A percentile compares a stretch with the other conserved stretches of the same genome.
Conservation (phyloP, 805 yeast genomes). For the Scheffersomyces spartinae region DNA sequence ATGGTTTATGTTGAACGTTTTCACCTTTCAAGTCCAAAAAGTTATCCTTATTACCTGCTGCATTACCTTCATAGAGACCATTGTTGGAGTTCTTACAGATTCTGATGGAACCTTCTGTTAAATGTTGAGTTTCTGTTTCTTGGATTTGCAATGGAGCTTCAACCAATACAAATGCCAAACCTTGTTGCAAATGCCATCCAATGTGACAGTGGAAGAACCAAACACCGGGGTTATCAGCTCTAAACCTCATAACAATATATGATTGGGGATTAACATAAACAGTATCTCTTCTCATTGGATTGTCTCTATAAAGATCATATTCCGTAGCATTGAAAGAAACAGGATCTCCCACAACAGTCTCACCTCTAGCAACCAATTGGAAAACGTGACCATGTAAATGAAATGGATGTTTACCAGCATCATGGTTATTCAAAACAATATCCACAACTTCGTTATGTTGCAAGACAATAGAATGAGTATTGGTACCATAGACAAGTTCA, state of each 20-base stretch:
- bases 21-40: slow-evolving; percentile 63
- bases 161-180: slow-evolving; percentile 67
- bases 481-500: slow-evolving; percentile 58
- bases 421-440: slow-evolving; percentile 73
- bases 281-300: slow-evolving; percentile 80
- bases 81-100: too few relatives aligned
- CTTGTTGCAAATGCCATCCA: slow-evolving; percentile 97
- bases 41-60: slow-evolving; percentile 68
- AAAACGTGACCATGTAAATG: slow-evolving; percentile 91
- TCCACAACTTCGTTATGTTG: slow-evolving; percentile 61
- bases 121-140: slow-evolving; percentile 32
- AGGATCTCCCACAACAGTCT: slow-evolving; percentile 44
- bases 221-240: slow-evolving; percentile 93
- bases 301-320: slow-evolving; percentile 45
- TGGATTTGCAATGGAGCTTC: slow-evolving; percentile 77
- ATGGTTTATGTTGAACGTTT: slow-evolving; percentile 49
- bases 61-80: slow-evolving; percentile 87
- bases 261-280: slow-evolving; percentile 74
- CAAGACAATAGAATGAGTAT: slow-evolving; percentile 66
- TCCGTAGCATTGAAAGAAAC: slow-evolving; percentile 43
- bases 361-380: slow-evolving; percentile 72
- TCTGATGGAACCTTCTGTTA: slow-evolving; percentile 49
- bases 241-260: slow-evolving; percentile 74
- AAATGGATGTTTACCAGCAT: slow-evolving; percentile 94
- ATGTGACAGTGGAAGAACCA: slow-evolving; percentile 99